Base-by-base conservation (phyloP, 345 rosid genomes). In the Citrus hindsii region DNA sequence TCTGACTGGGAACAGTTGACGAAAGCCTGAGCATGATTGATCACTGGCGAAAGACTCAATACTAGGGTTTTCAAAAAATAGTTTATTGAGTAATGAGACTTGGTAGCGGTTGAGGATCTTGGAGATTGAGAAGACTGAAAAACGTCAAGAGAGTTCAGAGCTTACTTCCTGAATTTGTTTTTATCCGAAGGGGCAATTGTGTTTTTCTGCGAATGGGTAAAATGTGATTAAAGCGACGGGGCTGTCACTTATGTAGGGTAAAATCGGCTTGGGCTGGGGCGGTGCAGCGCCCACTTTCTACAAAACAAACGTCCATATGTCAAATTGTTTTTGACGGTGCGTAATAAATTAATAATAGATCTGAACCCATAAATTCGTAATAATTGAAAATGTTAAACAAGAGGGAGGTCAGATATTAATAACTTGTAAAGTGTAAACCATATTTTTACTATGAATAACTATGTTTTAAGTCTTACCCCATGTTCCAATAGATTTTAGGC, bases 11-110 rank as follows among this genome's bases (percentile, higher is more conserved):
- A 77, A 92, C 74, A 60, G 86, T 80, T 28, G 90, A 84, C 40
- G 95, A 85, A 60, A 81, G 76, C 74, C 81, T 75, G 9, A 84
- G 81, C 97, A 95, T 92, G 86, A 86, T 61, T 27, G 86, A 86
- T 61, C 19, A 32, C 32, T 73, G 74, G 76, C 63, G 72, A 66
- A 14, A 62, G 79, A 27, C 10, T 51, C 40, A 69, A 22, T 4
- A 62, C 70, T 74, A 83, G 84, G 88, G 76, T 38, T 79, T 79
- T 35, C 32, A 56, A 62, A 68, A 35, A 59, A 71, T 56, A 38
- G 73, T 67, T 6, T 38, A 13, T 25, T 35, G 12, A 64, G 32
- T 53, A 38, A 27, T 19, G 60, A 28, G 59, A 25, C 60, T 60
- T 16, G 85, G 66, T 58, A 59, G 37, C 18, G 33, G 16, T 16